Conservation (phyloP, 2,329 filamentous ascomycete species). For the Gnomoniopsis smithogilvyi region DNA sequence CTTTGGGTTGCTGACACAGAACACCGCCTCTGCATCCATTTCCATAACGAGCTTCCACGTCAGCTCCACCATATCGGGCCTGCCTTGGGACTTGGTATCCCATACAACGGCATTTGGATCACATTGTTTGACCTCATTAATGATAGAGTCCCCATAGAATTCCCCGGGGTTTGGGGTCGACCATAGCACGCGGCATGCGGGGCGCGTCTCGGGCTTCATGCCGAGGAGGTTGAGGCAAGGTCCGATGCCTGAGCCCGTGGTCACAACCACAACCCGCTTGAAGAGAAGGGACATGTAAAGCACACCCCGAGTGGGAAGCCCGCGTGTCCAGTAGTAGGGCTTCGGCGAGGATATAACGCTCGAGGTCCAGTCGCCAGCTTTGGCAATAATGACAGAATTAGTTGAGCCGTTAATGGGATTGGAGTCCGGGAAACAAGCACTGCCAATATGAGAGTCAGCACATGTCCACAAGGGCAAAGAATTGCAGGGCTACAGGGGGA, state of each 20-base stretch:
- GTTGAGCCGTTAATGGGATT: background rate
- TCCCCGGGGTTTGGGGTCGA: slow-evolving; percentile 29
- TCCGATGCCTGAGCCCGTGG: slow-evolving; percentile 63
- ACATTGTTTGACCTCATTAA: slow-evolving; percentile 24
- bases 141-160: slow-evolving; percentile 30
- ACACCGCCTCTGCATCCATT: slow-evolving; percentile 29
- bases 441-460: no score
- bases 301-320: slow-evolving; percentile 56
- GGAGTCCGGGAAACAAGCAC: slow-evolving; percentile 32
- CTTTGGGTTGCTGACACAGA: slow-evolving; percentile 31
- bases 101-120: slow-evolving; percentile 31
- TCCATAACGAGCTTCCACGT: slow-evolving; percentile 25
- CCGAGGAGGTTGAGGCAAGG: slow-evolving; percentile 53
- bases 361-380: slow-evolving; percentile 63
- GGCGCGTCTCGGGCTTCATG: slow-evolving; percentile 18
- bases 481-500: slow-evolving; percentile 46
- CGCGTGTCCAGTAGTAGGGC: slow-evolving; percentile 55
- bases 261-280: slow-evolving; percentile 53
- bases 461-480: no score
- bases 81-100: slow-evolving; percentile 27
- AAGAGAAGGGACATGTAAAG: slow-evolving; percentile 57
- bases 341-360: slow-evolving; percentile 53
- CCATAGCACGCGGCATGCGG: slow-evolving; percentile 33
- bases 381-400: slow-evolving; percentile 55
- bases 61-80: slow-evolving; percentile 28